Evolutionary conservation across 2,329 filamentous ascomycete genomes (phyloP).

Genomic region (Huntiella bhutanensis): DNA sequence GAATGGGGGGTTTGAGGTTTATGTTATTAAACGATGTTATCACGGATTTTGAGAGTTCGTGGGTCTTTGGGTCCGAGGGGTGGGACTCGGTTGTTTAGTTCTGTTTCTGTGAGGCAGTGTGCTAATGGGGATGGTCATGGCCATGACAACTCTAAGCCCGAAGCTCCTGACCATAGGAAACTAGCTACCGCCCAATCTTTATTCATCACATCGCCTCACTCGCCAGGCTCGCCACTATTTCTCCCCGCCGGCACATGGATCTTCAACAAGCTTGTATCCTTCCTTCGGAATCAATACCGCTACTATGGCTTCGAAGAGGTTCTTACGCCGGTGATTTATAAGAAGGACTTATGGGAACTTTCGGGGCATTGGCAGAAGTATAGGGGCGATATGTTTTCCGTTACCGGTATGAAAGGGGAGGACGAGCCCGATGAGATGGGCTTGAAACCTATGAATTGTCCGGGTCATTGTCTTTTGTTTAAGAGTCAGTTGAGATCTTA

Average conservation of each 20-base stretch:
- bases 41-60: too few relatives aligned
- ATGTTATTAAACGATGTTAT: too few relatives aligned
- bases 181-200: conserved; percentile 50
- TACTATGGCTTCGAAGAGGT: conserved; percentile 78
- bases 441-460: conserved; percentile 86
- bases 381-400: conserved; percentile 80
- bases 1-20: too few relatives aligned
- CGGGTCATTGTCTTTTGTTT: conserved; percentile 73
- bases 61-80: not conserved
- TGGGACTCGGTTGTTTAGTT: not conserved
- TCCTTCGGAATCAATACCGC: conserved; percentile 66
- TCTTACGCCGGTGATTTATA: conserved; percentile 79
- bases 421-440: conserved; percentile 51
- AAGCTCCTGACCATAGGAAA: conserved; percentile 35
- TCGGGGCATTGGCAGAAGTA: conserved; percentile 83
- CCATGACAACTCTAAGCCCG: not conserved
- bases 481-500: conserved; percentile 55
- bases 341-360: conserved; percentile 67
- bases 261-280: conserved; percentile 67
- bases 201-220: conserved; percentile 62
- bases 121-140: too few relatives aligned
- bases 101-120: not conserved
- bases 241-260: conserved; percentile 64
- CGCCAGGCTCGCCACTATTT: conserved; percentile 71
- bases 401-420: conserved; percentile 30